Percentiles rank a stretch among this genome's conserved stretches.
Conservation (phyloP, 2,329 filamentous ascomycete species). For the Phaeosphaeria sp. region DNA sequence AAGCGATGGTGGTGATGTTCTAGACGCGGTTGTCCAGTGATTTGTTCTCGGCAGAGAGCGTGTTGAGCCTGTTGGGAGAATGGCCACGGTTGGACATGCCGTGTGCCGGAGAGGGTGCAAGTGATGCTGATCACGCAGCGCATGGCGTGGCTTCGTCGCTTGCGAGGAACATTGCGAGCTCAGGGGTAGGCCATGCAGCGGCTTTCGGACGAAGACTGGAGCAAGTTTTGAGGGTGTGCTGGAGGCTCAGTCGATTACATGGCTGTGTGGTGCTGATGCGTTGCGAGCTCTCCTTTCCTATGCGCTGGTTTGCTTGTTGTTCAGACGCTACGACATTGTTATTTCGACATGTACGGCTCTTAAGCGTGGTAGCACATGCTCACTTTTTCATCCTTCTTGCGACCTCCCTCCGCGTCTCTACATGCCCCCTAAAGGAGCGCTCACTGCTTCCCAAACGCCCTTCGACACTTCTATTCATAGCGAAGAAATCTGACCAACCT, state of each 20-base stretch:
- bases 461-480: not conserved
- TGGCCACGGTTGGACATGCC: not conserved
- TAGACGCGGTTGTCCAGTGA: not conserved
- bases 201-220: no score
- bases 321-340: not conserved
- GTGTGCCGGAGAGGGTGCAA: not conserved
- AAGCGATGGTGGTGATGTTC: not conserved
- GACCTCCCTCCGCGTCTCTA: not conserved
- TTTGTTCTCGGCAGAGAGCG: not conserved
- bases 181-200: not conserved
- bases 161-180: not conserved
- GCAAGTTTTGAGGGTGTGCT: not conserved
- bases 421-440: not conserved
- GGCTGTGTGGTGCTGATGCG: not conserved
- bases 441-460: not conserved
- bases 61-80: not conserved
- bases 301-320: no score
- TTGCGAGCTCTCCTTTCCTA: not conserved
- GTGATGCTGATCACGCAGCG: not conserved
- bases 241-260: not conserved
- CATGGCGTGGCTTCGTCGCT: not conserved
- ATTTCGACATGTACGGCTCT: not conserved
- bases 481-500: not conserved
- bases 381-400: not conserved
- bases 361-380: not conserved